Evolutionary conservation across 768 basidiomycete species (phyloP).

Genomic region (Ephemerocybe angulata): DNA sequence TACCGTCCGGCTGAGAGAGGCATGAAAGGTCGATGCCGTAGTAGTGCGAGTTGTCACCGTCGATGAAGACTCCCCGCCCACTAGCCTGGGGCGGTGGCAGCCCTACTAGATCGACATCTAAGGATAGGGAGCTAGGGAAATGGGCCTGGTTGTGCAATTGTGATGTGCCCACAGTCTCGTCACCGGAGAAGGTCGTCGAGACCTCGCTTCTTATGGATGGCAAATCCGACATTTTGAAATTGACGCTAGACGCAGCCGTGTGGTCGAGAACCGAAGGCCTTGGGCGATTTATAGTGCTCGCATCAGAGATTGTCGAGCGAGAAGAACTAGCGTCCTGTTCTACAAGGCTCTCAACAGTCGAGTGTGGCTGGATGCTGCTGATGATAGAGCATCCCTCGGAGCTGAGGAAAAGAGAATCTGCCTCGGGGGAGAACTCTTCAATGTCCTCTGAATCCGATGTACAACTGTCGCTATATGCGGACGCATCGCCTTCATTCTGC

Average conservation of each 20-base stretch:
- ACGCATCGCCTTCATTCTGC: background rate
- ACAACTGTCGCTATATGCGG: background rate
- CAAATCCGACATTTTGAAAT: constrained; percentile 1
- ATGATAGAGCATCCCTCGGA: background rate
- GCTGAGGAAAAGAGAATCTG: background rate
- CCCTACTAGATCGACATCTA: constrained; percentile 7
- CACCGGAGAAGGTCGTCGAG: background rate
- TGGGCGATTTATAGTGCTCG: background rate
- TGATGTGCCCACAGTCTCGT: background rate
- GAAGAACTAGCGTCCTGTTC: background rate
- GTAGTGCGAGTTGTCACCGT: constrained; percentile 4
- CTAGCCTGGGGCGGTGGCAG: background rate
- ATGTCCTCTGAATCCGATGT: background rate
- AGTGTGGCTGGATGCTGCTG: constrained; percentile 1
- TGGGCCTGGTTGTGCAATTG: background rate
- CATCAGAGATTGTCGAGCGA: background rate
- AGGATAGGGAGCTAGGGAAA: constrained; percentile 6
- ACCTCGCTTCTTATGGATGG: constrained; percentile 5
- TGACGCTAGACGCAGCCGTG: background rate
- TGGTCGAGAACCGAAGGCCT: background rate
- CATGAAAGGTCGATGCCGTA: constrained; percentile 10
- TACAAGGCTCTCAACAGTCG: background rate
- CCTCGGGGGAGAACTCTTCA: background rate
- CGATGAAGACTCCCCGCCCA: constrained; percentile 1
- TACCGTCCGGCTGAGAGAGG: constrained; percentile 26